Conservation (phyloP, 192 early-diverging fungal species). For the Spizellomyces sp. region DNA sequence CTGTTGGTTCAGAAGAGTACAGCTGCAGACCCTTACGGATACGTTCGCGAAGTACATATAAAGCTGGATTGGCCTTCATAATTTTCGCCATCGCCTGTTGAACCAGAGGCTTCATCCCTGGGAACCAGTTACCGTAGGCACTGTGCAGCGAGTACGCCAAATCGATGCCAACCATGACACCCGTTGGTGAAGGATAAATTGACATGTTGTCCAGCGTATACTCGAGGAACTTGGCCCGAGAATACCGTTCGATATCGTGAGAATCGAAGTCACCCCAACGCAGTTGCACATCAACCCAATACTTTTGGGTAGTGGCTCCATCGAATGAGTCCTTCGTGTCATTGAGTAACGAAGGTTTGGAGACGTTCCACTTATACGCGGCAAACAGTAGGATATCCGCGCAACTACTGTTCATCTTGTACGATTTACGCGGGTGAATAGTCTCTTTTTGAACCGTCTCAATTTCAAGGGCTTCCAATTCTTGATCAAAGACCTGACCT, state of each 20-base stretch:
- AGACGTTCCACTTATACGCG: conserved; percentile 98
- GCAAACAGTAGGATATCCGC: conserved; percentile 86
- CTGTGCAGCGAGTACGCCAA: conserved; percentile 89
- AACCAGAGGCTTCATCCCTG: conserved; percentile 96
- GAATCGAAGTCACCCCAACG: conserved; percentile 99
- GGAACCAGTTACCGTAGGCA: conserved; percentile 98
- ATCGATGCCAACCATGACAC: conserved; percentile 97
- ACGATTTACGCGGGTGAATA: conserved; percentile 98
- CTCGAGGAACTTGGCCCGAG: conserved; percentile 96
- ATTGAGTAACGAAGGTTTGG: conserved; percentile 88
- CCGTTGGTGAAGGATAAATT: conserved; percentile 98
- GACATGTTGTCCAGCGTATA: conserved; percentile 98
- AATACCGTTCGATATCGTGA: conserved; percentile 98
- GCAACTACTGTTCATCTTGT: conserved; percentile 97
- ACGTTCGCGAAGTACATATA: conserved; percentile 97
- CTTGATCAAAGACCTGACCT: conserved; percentile 93
- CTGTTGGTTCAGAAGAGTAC: conserved; percentile 97
- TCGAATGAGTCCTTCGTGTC: conserved; percentile 96
- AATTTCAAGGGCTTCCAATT: conserved; percentile 95
- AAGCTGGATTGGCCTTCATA: conserved; percentile 98
- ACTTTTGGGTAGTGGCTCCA: conserved; percentile 93
- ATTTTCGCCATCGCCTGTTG: conserved; percentile 99
- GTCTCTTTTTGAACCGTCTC: conserved; percentile 99
- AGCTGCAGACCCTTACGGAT: conserved; percentile 98
- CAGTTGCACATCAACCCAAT: conserved; percentile 98